Base-by-base conservation (phyloP, 2,329 filamentous ascomycete genomes). In the Fonsecaea nubica region DNA sequence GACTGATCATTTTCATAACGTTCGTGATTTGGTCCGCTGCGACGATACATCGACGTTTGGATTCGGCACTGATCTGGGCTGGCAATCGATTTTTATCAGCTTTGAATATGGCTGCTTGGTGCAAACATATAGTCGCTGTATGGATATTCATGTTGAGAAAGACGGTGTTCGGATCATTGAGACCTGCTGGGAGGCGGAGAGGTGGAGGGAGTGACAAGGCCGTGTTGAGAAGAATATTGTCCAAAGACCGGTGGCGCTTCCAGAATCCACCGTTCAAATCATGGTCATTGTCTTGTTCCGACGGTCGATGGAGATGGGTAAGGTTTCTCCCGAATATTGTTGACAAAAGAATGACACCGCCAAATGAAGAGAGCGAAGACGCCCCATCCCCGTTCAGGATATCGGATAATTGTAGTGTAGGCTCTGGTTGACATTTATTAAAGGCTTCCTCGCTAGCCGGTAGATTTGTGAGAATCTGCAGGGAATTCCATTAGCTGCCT, bases 141-240 rank as follows among this genome's bases (percentile, higher is more conserved):
- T 98, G 93, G 36, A 99, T 92, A 75, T 92, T 93, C 92, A 99
- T 97, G 74, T 98, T 98, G 64, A 91, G 88, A 76, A 97, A 98
- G 4, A 98, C 88, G 62, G 94, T 88, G 70, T 97, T 98, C 3
- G 93, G 86, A 74, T 93, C 90, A 15, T 84, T 81, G 38, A 97
- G 80, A 0, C 92, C 92, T 15, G 81, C 80, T 0, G 95, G 93
- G 36, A 98, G 82, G 72, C 94, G 92, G 36, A 98, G 84, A 70
- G 91, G 85, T 38, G 87, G 84, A 0, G 95, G 94, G n/a, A 98
- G 82, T 48, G 89, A 90, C 18, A 98, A 85, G 0, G 92, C 90
- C 0, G 91, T 96, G 76, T 95, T 95, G 64, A 96, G 87, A 2
- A 99, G 84, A 65, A 96, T 92, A 73, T 93, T 93, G 77, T 98